These are phyloP conservation scores for Astrephomene gubernaculifera DNA, from an alignment of 139 green algal genomes.

Conservation along the genomic window DNA sequence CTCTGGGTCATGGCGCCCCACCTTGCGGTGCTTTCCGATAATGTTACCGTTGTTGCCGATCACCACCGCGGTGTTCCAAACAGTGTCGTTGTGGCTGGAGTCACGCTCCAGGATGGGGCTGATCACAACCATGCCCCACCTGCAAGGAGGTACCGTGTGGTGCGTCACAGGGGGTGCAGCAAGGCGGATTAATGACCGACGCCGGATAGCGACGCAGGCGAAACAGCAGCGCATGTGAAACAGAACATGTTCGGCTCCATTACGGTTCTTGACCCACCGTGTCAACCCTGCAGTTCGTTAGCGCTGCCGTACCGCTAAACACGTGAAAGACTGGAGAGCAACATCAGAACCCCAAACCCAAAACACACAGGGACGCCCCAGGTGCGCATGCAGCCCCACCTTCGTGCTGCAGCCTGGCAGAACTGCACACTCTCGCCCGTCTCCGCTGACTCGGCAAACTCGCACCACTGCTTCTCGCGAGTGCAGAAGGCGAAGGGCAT, in stretches of 20 bases:
- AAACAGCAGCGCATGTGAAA: too few species aligned
- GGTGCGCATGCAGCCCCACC: slow-evolving; percentile 15
- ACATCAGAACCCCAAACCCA: too few species aligned
- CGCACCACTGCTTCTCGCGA: slow-evolving; percentile 91
- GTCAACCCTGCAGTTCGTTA: too few species aligned
- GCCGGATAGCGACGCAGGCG: too few species aligned
- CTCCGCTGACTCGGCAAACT: slow-evolving; percentile 93
- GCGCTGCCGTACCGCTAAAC: too few species aligned
- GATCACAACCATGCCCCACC: slow-evolving; percentile 92
- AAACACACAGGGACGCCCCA: too few species aligned
- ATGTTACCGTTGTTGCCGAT: slow-evolving; percentile 92
- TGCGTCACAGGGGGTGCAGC: too few species aligned
- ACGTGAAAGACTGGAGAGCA: too few species aligned
- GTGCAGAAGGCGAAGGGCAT: slow-evolving; percentile 99
- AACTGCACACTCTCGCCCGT: slow-evolving; percentile 66
- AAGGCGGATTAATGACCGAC: too few species aligned
- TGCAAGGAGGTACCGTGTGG: too few species aligned
- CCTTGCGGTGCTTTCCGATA: slow-evolving; percentile 93
- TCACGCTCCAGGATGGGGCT: slow-evolving; percentile 94
- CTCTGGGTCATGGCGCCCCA: slow-evolving; percentile 48
- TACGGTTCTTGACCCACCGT: too few species aligned
- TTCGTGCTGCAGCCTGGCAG: slow-evolving; percentile 61
- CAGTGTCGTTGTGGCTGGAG: slow-evolving; percentile 79
- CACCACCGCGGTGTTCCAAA: slow-evolving; percentile 99
- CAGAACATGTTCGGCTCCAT: too few species aligned